A percentile compares a stretch with the other conserved stretches of the same genome.
Evolutionary conservation across 352 stramenopile species (phyloP).

Genomic region (Phytophthora pluvialis): DNA sequence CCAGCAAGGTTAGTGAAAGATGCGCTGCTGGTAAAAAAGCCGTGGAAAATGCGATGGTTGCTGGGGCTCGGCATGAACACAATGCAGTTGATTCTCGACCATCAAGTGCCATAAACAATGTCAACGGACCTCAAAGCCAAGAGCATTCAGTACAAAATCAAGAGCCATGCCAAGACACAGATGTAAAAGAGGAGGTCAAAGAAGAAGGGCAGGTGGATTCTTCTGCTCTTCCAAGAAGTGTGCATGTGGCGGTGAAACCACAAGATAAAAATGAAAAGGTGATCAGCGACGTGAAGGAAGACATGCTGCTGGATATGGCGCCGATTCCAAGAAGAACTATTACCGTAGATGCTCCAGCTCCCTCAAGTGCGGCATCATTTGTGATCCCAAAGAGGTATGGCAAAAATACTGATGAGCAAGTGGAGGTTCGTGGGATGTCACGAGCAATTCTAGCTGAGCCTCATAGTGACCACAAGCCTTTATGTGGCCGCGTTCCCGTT

Average conservation of each 20-base stretch:
- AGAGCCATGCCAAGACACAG: background rate
- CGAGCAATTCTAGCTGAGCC: background rate
- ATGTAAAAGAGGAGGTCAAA: conserved; percentile 1
- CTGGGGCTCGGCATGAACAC: background rate
- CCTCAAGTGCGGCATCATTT: conserved; percentile 14
- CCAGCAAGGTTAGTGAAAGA: background rate
- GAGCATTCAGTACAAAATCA: background rate
- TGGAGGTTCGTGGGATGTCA: background rate
- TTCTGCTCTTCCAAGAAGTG: background rate
- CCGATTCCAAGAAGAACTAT: conserved; percentile 29
- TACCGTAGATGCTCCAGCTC: background rate
- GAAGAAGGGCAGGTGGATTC: conserved; percentile 24
- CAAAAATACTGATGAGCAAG: background rate
- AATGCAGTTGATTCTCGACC: background rate
- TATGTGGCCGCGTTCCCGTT: background rate
- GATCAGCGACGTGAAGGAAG: background rate
- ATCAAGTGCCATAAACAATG: background rate
- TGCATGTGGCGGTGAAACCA: conserved; percentile 7
- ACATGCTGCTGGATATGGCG: conserved; percentile 20
- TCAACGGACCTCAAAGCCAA: background rate
- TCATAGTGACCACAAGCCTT: conserved; percentile 1
- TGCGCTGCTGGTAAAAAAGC: background rate
- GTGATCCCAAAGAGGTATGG: conserved; percentile 31
- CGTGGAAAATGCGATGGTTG: background rate
- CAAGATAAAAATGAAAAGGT: conserved; percentile 10